Evolutionary conservation across 306 rosid species (phyloP).

Genomic region (Castanopsis chinensis): DNA sequence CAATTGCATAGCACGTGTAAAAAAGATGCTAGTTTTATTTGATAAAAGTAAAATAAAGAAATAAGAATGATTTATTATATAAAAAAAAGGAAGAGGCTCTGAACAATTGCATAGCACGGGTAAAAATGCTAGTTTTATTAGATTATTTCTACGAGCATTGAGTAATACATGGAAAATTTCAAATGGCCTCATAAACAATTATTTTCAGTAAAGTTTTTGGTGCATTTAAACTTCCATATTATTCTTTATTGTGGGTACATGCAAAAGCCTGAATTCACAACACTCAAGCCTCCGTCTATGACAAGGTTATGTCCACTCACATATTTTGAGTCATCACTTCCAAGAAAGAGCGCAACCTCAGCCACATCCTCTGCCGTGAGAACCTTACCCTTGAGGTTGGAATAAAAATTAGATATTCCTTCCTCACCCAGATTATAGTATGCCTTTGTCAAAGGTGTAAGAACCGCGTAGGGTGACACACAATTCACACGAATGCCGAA

Average conservation of each 20-base stretch:
- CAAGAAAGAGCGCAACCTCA: constrained; percentile 51
- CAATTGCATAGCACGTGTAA: too few relatives aligned
- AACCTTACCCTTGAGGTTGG: constrained; percentile 25
- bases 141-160: too few relatives aligned
- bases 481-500: constrained; percentile 53
- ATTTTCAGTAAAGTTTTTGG: too few relatives aligned
- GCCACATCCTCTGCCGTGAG: constrained; percentile 38
- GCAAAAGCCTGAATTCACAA: constrained; percentile 12
- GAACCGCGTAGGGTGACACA: constrained; percentile 34
- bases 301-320: constrained; percentile 32
- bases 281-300: constrained; percentile 45
- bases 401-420: constrained; percentile 7
- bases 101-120: too few relatives aligned
- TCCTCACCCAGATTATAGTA: constrained; percentile 23
- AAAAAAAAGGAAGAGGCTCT: too few relatives aligned
- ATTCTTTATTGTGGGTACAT: background rate
- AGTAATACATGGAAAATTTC: too few relatives aligned
- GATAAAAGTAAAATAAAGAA: too few relatives aligned
- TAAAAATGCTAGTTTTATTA: too few relatives aligned
- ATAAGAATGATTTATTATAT: too few relatives aligned
- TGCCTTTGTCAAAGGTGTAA: constrained; percentile 29
- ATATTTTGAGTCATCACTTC: constrained; percentile 30
- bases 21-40: too few relatives aligned
- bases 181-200: too few relatives aligned
- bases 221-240: too few relatives aligned